These are phyloP conservation scores for Udeniomyces megalosporus DNA, from an alignment of 768 basidiomycete genomes.

Conservation along the genomic window DNA sequence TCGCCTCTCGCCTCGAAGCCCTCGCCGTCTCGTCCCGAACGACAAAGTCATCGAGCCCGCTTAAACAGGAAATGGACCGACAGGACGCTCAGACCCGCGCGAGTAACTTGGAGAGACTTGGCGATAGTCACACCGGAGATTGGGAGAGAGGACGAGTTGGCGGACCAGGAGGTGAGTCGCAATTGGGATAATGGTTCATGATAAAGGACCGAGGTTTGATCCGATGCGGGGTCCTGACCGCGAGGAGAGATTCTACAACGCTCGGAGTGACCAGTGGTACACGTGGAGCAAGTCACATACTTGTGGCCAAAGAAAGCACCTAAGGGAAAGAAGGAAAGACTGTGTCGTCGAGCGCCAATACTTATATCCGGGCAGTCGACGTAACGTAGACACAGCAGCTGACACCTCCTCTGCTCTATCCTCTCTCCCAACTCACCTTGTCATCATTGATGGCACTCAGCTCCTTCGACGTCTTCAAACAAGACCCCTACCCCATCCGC, in stretches of 20 bases:
- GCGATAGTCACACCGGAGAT: constrained; percentile 5
- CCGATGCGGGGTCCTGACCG: too few species aligned
- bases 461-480: neutral
- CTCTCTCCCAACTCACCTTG: too few species aligned
- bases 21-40: constrained; percentile 8
- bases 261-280: too few species aligned
- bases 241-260: too few species aligned
- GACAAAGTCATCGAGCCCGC: neutral
- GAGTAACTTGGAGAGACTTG: constrained; percentile 9
- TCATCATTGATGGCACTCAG: too few species aligned
- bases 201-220: neutral
- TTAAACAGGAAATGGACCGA: neutral
- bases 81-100: constrained; percentile 15
- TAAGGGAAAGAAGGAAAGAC: neutral
- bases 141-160: constrained; percentile 15
- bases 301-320: neutral
- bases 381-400: too few species aligned
- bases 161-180: neutral
- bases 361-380: too few species aligned
- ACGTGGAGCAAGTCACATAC: too few species aligned
- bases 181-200: neutral
- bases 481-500: neutral
- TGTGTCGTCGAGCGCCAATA: too few species aligned
- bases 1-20: constrained; percentile 8
- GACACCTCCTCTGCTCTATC: neutral